Evolutionary conservation across 31 red algal species (phyloP), one percentile per base, ranked within the genome.

Genomic region (Bonnemaisonia californica): DNA sequence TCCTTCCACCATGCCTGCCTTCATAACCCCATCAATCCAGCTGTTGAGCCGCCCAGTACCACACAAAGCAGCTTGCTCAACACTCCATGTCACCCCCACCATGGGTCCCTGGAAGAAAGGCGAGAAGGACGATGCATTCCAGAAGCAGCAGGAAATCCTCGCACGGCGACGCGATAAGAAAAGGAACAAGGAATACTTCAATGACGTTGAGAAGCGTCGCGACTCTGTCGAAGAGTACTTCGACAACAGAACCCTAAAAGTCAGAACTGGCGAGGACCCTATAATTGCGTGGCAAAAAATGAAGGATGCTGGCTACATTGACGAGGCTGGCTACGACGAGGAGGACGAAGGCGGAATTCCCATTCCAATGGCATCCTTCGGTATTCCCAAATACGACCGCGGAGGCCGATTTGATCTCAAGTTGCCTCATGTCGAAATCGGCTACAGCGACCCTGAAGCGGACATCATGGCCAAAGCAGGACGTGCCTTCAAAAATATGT

Each of bases 331-430:
- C 19, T 94, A 94, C 65, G 74, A 70, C 4, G 91, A 87, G 41
- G 37, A 33, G 9, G 83, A 87, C 13, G 89, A 85, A 63, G 70
- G 84, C 45, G 88, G 88, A 22, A 94, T 94, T 56, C 91, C 91
- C 2, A 83, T 94, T 61, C 91, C 91, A 0, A 87, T 87, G 77
- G 84, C 91, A 21, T 81, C 73, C 70, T 94, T 94, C 80, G 91
- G 91, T 3, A 88, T 94, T 39, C 84, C 84, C 13, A 87, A 94
- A 62, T 94, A 88, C 69, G 91, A 94, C 68, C 71, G 77, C 54
- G 91, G 91, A 3, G 91, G 71, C 36, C 83, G 91, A 37, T 94
- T 94, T 65, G 91, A 94, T 58, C 66, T 94, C 0, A 80, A 74
- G 24, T 65, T 94, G 31, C 91, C 91, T 11, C 84, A 94, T 38